Evolutionary conservation across 2,329 filamentous ascomycete genomes (phyloP), one percentile per base, ranked within the genome.

Genomic region (Pezicula neosporulosa): DNA sequence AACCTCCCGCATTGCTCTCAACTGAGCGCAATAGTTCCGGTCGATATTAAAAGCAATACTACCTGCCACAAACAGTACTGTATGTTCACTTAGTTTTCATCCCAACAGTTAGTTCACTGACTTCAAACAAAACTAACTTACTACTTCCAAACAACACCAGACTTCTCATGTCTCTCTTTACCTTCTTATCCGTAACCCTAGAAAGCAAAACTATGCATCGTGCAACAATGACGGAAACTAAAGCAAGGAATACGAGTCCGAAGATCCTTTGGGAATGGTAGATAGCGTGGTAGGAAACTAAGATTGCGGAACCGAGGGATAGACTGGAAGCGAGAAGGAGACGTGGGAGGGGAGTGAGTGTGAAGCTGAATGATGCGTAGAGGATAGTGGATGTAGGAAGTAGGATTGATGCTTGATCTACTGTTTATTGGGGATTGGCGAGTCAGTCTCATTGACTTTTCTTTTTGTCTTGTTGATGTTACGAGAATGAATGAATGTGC

Each of bases 341-440:
- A 37, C 35, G 35, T 6, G 35, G n/a, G 35, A 37, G 35, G 35
- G 35, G 35, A 27, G 37, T 19, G 12, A 54, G 45, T 4, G 48
- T 54, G 28, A 52, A 44, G 38, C 36, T 52, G 19, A 52, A 41
- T 7, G 46, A 46, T 8, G 43, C 54, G 33, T 49, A 56, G 2
- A 56, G 46, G 27, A 56, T 56, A 10, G 19, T 43, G n/a, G 46
- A 35, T 24, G 51, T 53, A 6, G 53, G 35, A 18, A 47, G 51
- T 8, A 56, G 46, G 46, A 54, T 56, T 13, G 49, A 52, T n/a
- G 45, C 44, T 39, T 54, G 48, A 36, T 54, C 51, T 9, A 54
- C 54, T 56, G 10, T 37, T 37, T 37, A 37, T 37, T 37, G 35
- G 35, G 35, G 12, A 37, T 37, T 3, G 3, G 35, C 12, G 35